A percentile compares a stretch with the other conserved stretches of the same genome.
These are phyloP conservation scores for Picea glauca DNA, from an alignment of 75 land plant species.

Conservation along the genomic window DNA sequence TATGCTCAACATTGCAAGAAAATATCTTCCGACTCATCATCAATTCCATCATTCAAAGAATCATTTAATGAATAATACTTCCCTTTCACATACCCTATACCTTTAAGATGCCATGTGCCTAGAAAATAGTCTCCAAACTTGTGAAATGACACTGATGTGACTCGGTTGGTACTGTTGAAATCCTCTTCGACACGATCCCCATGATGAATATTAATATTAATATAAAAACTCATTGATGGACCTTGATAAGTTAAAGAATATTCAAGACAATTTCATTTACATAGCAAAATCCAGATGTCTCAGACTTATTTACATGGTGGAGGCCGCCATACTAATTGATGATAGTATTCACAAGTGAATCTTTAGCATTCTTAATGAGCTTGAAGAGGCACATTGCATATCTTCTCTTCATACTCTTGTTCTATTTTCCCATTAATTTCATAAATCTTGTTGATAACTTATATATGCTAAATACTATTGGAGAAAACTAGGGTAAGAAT, in stretches of 20 bases:
- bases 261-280: constrained; percentile 52
- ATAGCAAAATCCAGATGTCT: constrained; percentile 56
- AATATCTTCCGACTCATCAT: constrained; percentile 55
- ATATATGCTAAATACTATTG: too few species aligned
- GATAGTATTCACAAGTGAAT: constrained; percentile 22
- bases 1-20: constrained; percentile 64
- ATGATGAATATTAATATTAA: constrained; percentile 66
- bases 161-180: constrained; percentile 54
- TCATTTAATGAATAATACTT: constrained; percentile 56
- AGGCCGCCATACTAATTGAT: constrained; percentile 58
- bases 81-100: constrained; percentile 33
- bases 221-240: constrained; percentile 43
- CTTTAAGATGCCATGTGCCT: constrained; percentile 49
- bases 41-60: constrained; percentile 58
- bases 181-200: constrained; percentile 74
- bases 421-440: too few species aligned
- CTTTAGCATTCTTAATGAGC: too few species aligned
- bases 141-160: constrained; percentile 58
- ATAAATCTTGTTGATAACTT: too few species aligned
- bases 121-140: constrained; percentile 60
- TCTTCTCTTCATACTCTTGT: too few species aligned
- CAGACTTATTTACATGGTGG: constrained; percentile 56
- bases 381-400: too few species aligned
- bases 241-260: constrained; percentile 48
- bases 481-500: too few species aligned